These are phyloP conservation scores for Strobilomyces echinocephalus DNA, from an alignment of 768 basidiomycete species.

Conservation along the genomic window DNA sequence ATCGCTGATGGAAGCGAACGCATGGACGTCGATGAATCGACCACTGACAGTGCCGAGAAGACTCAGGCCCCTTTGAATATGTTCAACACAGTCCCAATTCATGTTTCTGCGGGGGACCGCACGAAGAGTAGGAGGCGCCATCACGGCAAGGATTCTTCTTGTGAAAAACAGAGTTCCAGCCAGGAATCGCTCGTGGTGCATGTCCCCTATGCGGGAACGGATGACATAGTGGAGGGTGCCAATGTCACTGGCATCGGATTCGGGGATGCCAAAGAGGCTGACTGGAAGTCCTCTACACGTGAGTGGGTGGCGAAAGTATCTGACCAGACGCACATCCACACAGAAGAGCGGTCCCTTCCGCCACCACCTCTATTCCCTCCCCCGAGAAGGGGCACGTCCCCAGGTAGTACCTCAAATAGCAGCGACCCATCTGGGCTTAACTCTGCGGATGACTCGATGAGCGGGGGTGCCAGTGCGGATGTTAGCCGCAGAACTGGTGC, in stretches of 20 bases:
- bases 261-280: constrained; percentile 17
- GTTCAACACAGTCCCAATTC: constrained; percentile 20
- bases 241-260: constrained; percentile 15
- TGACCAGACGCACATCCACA: constrained; percentile 25
- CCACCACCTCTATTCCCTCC: constrained; percentile 3
- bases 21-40: constrained; percentile 28
- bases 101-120: constrained; percentile 28
- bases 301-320: constrained; percentile 45
- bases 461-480: neutral
- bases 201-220: constrained; percentile 22
- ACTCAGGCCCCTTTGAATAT: constrained; percentile 3
- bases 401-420: constrained; percentile 21
- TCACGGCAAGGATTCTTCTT: neutral
- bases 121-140: constrained; percentile 16
- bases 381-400: constrained; percentile 20
- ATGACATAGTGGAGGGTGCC: constrained; percentile 14
- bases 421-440: constrained; percentile 22
- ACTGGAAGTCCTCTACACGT: constrained; percentile 32
- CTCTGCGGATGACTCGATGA: constrained; percentile 23
- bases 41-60: neutral
- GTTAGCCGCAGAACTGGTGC: constrained; percentile 9
- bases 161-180: constrained; percentile 10
- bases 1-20: constrained; percentile 6
- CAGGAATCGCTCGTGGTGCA: constrained; percentile 27
- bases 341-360: constrained; percentile 2